A percentile compares a stretch with the other conserved stretches of the same genome.
phyloP scores from a whole-genome alignment of 1,139 yeast genomes.

The Candida dubliniensis region DNA sequence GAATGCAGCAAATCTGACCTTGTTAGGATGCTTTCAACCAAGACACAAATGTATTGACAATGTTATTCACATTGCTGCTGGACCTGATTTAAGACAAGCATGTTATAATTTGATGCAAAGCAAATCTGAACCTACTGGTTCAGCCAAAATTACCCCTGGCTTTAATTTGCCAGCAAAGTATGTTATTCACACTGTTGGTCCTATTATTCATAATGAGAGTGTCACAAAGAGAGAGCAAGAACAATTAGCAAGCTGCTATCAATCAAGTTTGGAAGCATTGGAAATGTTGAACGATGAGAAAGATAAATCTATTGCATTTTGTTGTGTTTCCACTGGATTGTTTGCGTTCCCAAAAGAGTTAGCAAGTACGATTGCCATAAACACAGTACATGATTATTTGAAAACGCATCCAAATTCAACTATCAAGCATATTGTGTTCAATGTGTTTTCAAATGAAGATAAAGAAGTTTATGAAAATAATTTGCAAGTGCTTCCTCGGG shows the following conservation, averaged over 20 bases:
- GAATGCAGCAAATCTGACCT: slow-evolving; percentile 10
- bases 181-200: slow-evolving; percentile 12
- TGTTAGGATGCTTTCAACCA: slow-evolving; percentile 12
- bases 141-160: slow-evolving; percentile 8
- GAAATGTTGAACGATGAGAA: slow-evolving; percentile 2
- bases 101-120: slow-evolving; percentile 9
- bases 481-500: background rate
- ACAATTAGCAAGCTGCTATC: slow-evolving; percentile 7
- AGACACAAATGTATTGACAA: slow-evolving; percentile 12
- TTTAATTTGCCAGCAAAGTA: slow-evolving; percentile 8
- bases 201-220: slow-evolving; percentile 2
- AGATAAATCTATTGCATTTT: slow-evolving; percentile 10
- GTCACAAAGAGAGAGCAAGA: background rate
- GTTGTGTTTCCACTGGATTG: slow-evolving; percentile 12
- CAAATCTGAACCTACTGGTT: slow-evolving; percentile 5
- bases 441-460: slow-evolving; percentile 10
- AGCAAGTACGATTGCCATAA: slow-evolving; percentile 9
- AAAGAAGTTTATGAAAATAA: slow-evolving; percentile 1
- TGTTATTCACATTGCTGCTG: slow-evolving; percentile 10
- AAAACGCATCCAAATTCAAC: slow-evolving; percentile 1
- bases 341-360: slow-evolving; percentile 9
- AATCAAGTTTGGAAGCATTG: slow-evolving; percentile 5
- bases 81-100: slow-evolving; percentile 10
- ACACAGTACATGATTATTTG: slow-evolving; percentile 5
- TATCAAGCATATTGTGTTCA: slow-evolving; percentile 9